Evolutionary conservation across 306 rosid genomes (phyloP).

Genomic region (Canavalia gladiata): DNA sequence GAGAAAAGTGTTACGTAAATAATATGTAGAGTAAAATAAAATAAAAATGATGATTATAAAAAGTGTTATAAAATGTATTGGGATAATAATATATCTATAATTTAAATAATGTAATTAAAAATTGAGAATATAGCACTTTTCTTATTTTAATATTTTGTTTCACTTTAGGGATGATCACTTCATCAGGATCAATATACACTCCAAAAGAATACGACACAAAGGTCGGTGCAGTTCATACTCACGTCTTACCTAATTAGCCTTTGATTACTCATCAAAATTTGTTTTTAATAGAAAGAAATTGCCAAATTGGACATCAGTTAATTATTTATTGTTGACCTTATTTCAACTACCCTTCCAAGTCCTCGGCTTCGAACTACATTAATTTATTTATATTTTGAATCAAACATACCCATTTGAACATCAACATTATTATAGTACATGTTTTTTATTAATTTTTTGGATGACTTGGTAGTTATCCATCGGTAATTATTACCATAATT

Average conservation of each 20-base stretch:
- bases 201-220: slow-evolving; percentile 20
- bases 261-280: not conserved
- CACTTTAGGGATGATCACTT: not conserved
- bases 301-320: no score
- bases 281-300: not conserved
- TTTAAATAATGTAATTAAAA: no score
- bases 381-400: not conserved
- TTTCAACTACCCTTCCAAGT: not conserved
- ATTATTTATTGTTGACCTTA: not conserved
- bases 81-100: no score
- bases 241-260: not conserved
- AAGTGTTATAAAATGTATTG: no score
- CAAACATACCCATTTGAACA: not conserved
- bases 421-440: not conserved
- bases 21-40: no score
- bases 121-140: no score
- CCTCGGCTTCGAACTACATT: not conserved
- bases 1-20: no score
- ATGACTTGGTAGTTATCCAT: not conserved
- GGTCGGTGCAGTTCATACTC: not conserved
- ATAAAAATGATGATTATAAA: no score
- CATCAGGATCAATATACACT: not conserved
- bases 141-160: no score
- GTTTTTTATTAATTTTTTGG: not conserved
- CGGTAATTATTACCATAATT: no score